These are phyloP conservation scores for Calonectria henricotiae DNA, from an alignment of 2,329 filamentous ascomycete genomes.

Conservation along the genomic window DNA sequence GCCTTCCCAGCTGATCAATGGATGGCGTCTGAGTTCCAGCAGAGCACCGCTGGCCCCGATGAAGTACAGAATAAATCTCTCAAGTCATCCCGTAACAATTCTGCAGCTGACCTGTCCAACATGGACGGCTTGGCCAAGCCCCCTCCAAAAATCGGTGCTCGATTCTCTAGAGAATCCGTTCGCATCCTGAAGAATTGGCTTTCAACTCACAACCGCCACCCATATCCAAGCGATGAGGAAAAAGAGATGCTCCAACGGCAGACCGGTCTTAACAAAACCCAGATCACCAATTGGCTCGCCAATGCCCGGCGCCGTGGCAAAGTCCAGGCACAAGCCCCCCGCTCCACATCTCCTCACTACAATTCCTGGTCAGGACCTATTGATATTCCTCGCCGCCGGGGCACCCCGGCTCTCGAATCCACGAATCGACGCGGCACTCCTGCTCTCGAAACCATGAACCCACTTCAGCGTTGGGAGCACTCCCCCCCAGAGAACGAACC, in stretches of 20 bases:
- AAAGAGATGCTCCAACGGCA: constrained; percentile 84
- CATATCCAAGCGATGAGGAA: constrained; percentile 90
- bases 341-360: constrained; percentile 80
- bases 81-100: constrained; percentile 49
- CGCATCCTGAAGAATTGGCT: constrained; percentile 90
- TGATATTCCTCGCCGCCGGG: constrained; percentile 78
- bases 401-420: constrained; percentile 69
- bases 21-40: constrained; percentile 64
- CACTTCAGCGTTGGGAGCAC: constrained; percentile 73
- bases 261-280: constrained; percentile 85
- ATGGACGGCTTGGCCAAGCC: constrained; percentile 51
- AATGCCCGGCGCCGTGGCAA: constrained; percentile 90
- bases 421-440: constrained; percentile 63
- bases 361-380: constrained; percentile 76
- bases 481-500: constrained; percentile 75
- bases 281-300: constrained; percentile 94
- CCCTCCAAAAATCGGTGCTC: constrained; percentile 77
- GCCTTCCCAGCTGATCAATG: constrained; percentile 66
- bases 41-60: constrained; percentile 56
- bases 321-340: constrained; percentile 76
- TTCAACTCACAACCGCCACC: constrained; percentile 83
- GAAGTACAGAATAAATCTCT: constrained; percentile 49
- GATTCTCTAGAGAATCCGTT: constrained; percentile 86
- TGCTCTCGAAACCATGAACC: constrained; percentile 69
- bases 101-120: constrained; percentile 52